Base-by-base conservation (phyloP, 1,139 yeast genomes). In the Hansenula sp. region DNA sequence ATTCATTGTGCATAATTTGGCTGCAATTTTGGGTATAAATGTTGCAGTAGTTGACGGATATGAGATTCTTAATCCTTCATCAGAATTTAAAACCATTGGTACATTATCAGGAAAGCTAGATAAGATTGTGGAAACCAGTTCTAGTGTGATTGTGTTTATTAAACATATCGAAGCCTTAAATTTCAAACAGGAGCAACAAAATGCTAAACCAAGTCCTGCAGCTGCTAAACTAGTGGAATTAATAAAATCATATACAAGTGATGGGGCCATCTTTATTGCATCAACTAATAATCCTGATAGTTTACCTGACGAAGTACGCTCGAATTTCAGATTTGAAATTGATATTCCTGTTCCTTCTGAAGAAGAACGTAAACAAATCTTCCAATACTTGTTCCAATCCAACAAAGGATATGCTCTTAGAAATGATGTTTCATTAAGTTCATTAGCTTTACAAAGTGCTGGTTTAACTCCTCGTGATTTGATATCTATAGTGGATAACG, bases 391-490 rank as follows among this genome's bases (percentile, higher is more conserved):
- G 38, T 60, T 75, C 14, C 51, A 57, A 24, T 52, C 19, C 41
- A 50, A 42, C 25, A 40, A 41, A 7, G 41, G 38, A 0, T 62
- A 57, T 36, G 44, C 48, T 1, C 46, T 66, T 6, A 62, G 75
- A 10, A 59, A 64, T 3, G 95, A 86, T 55, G 78, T 89, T 5
- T 73, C 78, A 11, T 56, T 76, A 11, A 66, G 70, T 6, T 66
- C 78, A 1, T 65, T 92, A 34, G 87, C 97, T 0, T 66, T 86
- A 40, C 96, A 88, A 53, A 85, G 96, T 39, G 97, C 97, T 1
- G 97, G 97, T 28, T 69, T 92, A 42, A 85, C 95, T 0, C 96
- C 97, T 7, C 71, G 86, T 24, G 97, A 92, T 60, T 66, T 92
- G 41, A 68, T 69, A 11, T 79, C 92, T 0, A 87, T 92, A 44